Evolutionary conservation across 2,329 filamentous ascomycete genomes (phyloP).

Genomic region (Orbilia brochopaga): DNA sequence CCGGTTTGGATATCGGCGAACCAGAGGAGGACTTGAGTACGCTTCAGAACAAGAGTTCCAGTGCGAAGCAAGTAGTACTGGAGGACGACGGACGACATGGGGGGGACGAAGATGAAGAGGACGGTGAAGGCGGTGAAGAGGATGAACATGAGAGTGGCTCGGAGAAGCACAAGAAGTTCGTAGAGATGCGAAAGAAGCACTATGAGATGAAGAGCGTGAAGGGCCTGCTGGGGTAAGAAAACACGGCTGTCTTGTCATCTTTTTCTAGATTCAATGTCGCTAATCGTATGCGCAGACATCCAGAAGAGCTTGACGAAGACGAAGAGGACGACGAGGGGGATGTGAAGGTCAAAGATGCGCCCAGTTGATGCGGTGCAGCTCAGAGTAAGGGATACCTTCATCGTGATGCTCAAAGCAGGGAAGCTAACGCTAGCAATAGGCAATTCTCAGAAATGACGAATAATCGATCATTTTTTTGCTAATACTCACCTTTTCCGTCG

Average conservation of each 20-base stretch:
- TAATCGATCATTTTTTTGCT: too few species aligned
- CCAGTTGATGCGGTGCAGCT: slow-evolving; percentile 7
- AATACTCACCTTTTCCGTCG: too few species aligned
- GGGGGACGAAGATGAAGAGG: slow-evolving; percentile 71
- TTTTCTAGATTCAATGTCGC: too few species aligned
- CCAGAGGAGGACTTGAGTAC: slow-evolving; percentile 74
- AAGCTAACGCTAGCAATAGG: not conserved
- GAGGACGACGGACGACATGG: slow-evolving; percentile 56
- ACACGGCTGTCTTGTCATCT: too few species aligned
- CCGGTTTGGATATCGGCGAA: slow-evolving; percentile 88
- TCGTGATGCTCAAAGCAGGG: not conserved
- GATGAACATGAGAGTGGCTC: slow-evolving; percentile 69
- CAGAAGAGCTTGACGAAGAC: slow-evolving; percentile 30
- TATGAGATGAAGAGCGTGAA: slow-evolving; percentile 99
- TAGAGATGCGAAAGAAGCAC: slow-evolving; percentile 89
- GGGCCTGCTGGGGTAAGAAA: slow-evolving; percentile 75
- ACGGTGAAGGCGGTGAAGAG: slow-evolving; percentile 66
- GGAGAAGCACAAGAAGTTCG: slow-evolving; percentile 91
- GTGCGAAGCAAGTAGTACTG: slow-evolving; percentile 29
- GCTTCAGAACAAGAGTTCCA: slow-evolving; percentile 36
- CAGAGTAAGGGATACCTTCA: not conserved
- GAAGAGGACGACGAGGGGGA: slow-evolving; percentile 47
- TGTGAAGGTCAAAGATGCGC: slow-evolving; percentile 37
- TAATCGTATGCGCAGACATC: slow-evolving; percentile 17
- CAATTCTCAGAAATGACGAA: not conserved